Conservation (phyloP, 1,284 basidiomycete genomes). For the Phylloporus sp. region DNA sequence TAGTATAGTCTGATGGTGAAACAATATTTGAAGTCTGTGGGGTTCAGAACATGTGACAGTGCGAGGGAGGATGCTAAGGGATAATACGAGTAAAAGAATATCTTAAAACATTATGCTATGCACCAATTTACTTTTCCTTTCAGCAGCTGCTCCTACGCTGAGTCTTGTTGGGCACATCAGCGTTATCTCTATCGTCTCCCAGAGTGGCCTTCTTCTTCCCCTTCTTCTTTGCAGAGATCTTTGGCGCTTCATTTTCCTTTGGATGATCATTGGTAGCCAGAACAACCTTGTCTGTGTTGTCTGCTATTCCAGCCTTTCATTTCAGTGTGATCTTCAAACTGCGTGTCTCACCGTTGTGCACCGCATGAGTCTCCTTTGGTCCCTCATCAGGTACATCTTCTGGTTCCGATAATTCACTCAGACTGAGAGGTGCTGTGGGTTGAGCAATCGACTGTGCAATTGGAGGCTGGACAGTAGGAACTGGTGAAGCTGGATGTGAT, state of each 20-base stretch:
- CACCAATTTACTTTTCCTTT: background rate
- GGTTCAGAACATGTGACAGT: background rate
- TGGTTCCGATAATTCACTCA: background rate
- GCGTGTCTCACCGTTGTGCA: background rate
- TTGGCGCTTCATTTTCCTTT: background rate
- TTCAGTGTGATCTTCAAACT: background rate
- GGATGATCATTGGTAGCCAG: background rate
- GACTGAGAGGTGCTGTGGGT: background rate
- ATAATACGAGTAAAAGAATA: background rate
- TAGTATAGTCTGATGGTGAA: too few relatives aligned
- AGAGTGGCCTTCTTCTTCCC: background rate
- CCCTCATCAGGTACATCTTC: background rate
- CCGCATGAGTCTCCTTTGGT: background rate
- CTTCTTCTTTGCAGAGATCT: background rate
- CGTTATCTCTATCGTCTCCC: background rate
- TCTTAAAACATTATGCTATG: background rate
- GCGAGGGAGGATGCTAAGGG: background rate
- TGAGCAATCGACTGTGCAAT: background rate
- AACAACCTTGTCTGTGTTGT: background rate
- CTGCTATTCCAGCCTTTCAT: background rate
- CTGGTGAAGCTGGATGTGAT: background rate
- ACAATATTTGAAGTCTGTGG: too few relatives aligned
- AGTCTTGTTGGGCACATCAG: background rate
- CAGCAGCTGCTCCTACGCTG: background rate
- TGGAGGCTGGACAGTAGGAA: background rate